These are phyloP conservation scores for Coix lacrymajobi DNA, from an alignment of 176 grass and related monocot genomes.

Conservation along the genomic window DNA sequence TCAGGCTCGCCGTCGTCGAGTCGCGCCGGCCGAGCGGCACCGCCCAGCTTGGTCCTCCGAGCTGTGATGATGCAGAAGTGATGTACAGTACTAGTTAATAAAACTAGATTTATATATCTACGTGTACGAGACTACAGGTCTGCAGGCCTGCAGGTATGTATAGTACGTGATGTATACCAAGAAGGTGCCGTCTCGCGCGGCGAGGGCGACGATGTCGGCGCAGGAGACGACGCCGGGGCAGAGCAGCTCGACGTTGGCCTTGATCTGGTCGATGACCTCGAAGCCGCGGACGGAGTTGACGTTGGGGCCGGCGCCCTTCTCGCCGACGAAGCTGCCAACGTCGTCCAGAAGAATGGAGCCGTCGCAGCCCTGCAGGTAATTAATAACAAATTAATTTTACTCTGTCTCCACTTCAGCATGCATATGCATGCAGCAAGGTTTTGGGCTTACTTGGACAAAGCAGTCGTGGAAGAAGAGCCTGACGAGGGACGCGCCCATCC, in stretches of 20 bases:
- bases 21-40: conserved; percentile 71
- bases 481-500: conserved; percentile 71
- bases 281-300: conserved; percentile 59
- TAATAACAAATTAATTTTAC: too few relatives aligned
- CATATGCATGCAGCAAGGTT: too few relatives aligned
- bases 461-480: conserved; percentile 84
- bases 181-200: conserved; percentile 57
- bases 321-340: conserved; percentile 40
- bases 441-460: conserved; percentile 58
- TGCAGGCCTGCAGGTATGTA: too few relatives aligned
- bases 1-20: conserved; percentile 53
- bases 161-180: conserved; percentile 40
- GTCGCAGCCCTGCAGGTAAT: conserved; percentile 44
- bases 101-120: neutral
- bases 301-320: conserved; percentile 71
- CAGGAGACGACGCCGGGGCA: conserved; percentile 74
- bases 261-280: conserved; percentile 83
- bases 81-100: neutral
- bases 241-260: conserved; percentile 42
- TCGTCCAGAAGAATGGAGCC: conserved; percentile 71
- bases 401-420: too few relatives aligned
- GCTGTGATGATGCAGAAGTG: conserved; percentile 31
- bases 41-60: conserved; percentile 60
- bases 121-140: too few relatives aligned
- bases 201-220: conserved; percentile 77